phyloP scores from a whole-genome alignment of 352 stramenopile genomes.

The Thalassiosira hispida region DNA sequence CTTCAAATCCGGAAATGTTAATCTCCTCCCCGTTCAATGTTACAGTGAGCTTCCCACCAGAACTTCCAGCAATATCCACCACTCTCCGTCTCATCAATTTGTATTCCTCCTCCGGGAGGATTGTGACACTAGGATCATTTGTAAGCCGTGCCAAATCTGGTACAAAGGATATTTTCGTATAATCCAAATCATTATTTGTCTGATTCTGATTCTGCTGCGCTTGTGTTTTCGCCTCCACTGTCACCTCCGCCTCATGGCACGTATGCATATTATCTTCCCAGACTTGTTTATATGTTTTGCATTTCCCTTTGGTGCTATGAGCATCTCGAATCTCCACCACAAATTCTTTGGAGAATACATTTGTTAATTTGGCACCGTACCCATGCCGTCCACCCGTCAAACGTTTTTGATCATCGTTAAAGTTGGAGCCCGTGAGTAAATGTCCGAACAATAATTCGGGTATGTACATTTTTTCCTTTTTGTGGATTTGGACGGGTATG shows the following conservation, averaged over 20 bases:
- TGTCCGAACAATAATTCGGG: constrained; percentile 98
- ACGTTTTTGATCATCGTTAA: constrained; percentile 92
- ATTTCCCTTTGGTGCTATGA: constrained; percentile 70
- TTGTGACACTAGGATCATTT: constrained; percentile 43
- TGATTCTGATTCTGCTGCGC: no score
- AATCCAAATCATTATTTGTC: constrained; percentile 69
- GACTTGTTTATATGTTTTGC: constrained; percentile 89
- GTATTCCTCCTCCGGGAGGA: constrained; percentile 93
- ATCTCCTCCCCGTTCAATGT: constrained; percentile 94
- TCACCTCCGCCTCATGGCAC: constrained; percentile 89
- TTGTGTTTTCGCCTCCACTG: constrained; percentile 46
- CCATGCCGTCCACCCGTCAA: constrained; percentile 94
- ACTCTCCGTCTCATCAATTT: constrained; percentile 96
- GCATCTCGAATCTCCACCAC: constrained; percentile 93
- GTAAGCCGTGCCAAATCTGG: constrained; percentile 93
- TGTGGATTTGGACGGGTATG: constrained; percentile 96
- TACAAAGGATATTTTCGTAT: constrained; percentile 96
- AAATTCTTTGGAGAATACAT: constrained; percentile 98
- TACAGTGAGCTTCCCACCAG: constrained; percentile 89
- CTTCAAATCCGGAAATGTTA: constrained; percentile 90
- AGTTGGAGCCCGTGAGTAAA: constrained; percentile 97
- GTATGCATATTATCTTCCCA: constrained; percentile 93
- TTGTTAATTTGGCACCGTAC: constrained; percentile 98
- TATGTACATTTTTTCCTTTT: constrained; percentile 97
- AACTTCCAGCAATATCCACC: constrained; percentile 95